Conservation (phyloP, 2,329 filamentous ascomycete genomes). For the Teratosphaeria gauchensis region DNA sequence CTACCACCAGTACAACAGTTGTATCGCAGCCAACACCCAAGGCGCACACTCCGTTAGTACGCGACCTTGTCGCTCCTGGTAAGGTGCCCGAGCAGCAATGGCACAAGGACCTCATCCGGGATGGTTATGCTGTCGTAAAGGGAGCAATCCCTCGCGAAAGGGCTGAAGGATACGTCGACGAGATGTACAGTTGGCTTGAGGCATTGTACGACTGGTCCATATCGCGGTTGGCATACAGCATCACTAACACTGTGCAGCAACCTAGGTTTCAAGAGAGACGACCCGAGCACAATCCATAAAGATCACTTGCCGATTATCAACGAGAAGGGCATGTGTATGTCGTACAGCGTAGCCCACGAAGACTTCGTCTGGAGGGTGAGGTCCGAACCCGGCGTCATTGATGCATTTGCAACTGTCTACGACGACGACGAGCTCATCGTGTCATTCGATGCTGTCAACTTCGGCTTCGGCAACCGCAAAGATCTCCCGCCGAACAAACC, state of each 20-base stretch:
- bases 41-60: not conserved
- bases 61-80: not conserved
- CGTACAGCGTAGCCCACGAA: slow-evolving; percentile 41
- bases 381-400: slow-evolving; percentile 38
- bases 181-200: slow-evolving; percentile 23
- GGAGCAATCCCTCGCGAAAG: slow-evolving; percentile 34
- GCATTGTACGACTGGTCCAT: slow-evolving; percentile 24
- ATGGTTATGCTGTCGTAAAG: slow-evolving; percentile 41
- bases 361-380: slow-evolving; percentile 42
- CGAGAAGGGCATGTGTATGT: slow-evolving; percentile 41
- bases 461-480: slow-evolving; percentile 33
- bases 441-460: slow-evolving; percentile 41
- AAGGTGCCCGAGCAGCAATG: slow-evolving; percentile 12
- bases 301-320: slow-evolving; percentile 31
- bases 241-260: slow-evolving; percentile 16
- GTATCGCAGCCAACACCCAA: not conserved
- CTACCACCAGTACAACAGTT: not conserved
- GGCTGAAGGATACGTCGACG: slow-evolving; percentile 27
- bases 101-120: slow-evolving; percentile 25
- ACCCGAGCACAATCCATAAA: slow-evolving; percentile 26
- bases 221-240: slow-evolving; percentile 9
- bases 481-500: slow-evolving; percentile 32
- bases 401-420: slow-evolving; percentile 39
- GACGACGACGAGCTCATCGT: slow-evolving; percentile 39
- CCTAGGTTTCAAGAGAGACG: slow-evolving; percentile 29